Evolutionary conservation across 179 eudicot species (phyloP), one percentile per base, ranked within the genome.

Genomic region (Beta corolliflora): DNA sequence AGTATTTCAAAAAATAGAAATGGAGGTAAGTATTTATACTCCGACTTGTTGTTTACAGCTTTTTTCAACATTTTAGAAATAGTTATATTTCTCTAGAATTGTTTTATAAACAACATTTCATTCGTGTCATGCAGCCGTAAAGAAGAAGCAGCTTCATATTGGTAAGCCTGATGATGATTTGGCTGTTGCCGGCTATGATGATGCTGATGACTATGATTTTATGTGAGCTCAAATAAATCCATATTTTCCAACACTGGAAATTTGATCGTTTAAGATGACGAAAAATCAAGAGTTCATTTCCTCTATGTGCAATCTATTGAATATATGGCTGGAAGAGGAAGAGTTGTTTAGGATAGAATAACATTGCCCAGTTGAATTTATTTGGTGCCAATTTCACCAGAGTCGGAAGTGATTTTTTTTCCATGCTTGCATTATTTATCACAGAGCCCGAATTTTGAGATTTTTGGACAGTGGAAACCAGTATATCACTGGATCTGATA

Each of bases 151-250:
- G 84, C 87, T 93, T 71, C 93, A 82, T 74, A 90, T 93, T 36
- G 97, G 84, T 75, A 92, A 84, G 84, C 84, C 93, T 9, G 97
- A 94, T 31, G 98, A 92, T 77, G 98, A 92, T 67, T 87, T 83
- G 54, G 97, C 65, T 21, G 82, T 88, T 36, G 82, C 69, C 66
- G 85, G 82, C 7, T 91, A 91, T 73, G 97, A 90, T 69, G 95
- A 59, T 80, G 85, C 65, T 44, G 97, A 94, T 45, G 95, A 93
- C 13, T 89, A 84, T 80, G 97, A 93, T 81, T 94, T 93, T 56
- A 94, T 94, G 97, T 93, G 89, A 88, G 48, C 75, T 53, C 73
- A 58, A 75, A 12, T 19, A 56, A 72, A 83, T 68, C n/a, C 10
- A 59, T 75, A 10, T 16, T 19, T 70, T 60, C 21, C 21, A 31